phyloP scores from a whole-genome alignment of 2,329 filamentous ascomycete genomes.

The Incumbomyces lentus region DNA sequence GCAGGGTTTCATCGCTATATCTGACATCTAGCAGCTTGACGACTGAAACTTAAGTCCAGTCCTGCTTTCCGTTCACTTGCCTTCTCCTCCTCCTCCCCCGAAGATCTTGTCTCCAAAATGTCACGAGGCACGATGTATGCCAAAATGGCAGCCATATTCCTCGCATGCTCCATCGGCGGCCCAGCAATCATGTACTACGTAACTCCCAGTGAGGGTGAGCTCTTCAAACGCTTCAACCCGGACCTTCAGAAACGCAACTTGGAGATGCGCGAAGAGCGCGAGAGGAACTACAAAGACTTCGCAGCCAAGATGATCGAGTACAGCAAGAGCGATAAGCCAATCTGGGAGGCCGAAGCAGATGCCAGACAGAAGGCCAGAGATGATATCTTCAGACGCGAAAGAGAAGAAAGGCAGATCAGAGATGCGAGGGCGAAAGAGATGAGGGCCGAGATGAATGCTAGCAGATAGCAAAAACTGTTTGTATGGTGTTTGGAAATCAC shows the following conservation, averaged over 20 bases:
- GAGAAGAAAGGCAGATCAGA: slow-evolving; percentile 29
- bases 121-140: slow-evolving; percentile 38
- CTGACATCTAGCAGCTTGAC: too few species aligned
- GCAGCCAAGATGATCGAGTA: slow-evolving; percentile 75
- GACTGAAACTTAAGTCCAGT: too few species aligned
- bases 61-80: too few species aligned
- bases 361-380: slow-evolving; percentile 28
- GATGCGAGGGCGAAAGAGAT: slow-evolving; percentile 34
- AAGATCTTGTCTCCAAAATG: neutral
- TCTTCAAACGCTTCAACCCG: slow-evolving; percentile 83
- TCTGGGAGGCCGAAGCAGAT: slow-evolving; percentile 38
- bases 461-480: neutral
- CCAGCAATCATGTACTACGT: slow-evolving; percentile 61
- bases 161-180: slow-evolving; percentile 65
- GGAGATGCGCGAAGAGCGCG: slow-evolving; percentile 63
- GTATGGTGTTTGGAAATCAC: too few species aligned
- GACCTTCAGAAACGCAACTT: slow-evolving; percentile 82
- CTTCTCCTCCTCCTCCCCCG: too few species aligned
- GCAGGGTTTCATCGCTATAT: too few species aligned
- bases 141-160: slow-evolving; percentile 65
- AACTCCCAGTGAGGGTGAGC: slow-evolving; percentile 74
- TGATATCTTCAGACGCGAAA: slow-evolving; percentile 27
- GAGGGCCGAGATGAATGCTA: slow-evolving; percentile 24
- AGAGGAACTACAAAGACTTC: slow-evolving; percentile 85
- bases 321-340: slow-evolving; percentile 82